These are phyloP conservation scores for Skeletonema grethae DNA, from an alignment of 108 stramenopile genomes.

Conservation along the genomic window DNA sequence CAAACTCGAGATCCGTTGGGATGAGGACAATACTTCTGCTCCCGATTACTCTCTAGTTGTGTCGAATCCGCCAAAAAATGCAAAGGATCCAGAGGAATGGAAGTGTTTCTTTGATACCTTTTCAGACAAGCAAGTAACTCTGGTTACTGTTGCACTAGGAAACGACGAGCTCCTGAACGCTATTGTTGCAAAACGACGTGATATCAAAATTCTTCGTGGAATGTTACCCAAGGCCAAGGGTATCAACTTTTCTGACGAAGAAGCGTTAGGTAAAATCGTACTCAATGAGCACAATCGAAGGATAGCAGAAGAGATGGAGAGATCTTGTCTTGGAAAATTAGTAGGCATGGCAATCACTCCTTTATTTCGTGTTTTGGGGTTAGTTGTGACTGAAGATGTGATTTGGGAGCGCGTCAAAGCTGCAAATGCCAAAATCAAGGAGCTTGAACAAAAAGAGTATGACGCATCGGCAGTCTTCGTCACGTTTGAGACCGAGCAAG, in stretches of 20 bases:
- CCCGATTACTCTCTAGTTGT: constrained; percentile 80
- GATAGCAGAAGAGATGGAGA: constrained; percentile 22
- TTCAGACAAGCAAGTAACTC: constrained; percentile 62
- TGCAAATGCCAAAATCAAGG: constrained; percentile 59
- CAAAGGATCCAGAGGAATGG: constrained; percentile 81
- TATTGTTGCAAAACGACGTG: constrained; percentile 48
- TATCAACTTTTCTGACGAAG: constrained; percentile 58
- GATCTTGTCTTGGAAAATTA: constrained; percentile 37
- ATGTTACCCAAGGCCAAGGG: constrained; percentile 41
- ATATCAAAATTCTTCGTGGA: constrained; percentile 38
- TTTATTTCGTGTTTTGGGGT: constrained; percentile 38
- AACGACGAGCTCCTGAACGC: constrained; percentile 60
- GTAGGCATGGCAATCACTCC: constrained; percentile 37
- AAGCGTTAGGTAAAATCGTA: constrained; percentile 36
- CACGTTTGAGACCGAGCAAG: constrained; percentile 84
- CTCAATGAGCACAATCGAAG: constrained; percentile 14
- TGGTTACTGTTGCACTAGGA: constrained; percentile 70
- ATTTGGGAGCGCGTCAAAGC: constrained; percentile 44
- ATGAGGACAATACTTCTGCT: constrained; percentile 59
- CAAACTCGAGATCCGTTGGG: constrained; percentile 63
- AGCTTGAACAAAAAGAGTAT: constrained; percentile 60
- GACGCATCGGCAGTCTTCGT: constrained; percentile 64
- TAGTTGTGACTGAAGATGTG: constrained; percentile 34
- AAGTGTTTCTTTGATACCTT: constrained; percentile 69
- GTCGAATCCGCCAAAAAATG: constrained; percentile 74